Percentiles rank a stretch among this genome's conserved stretches.
Evolutionary conservation across 1,284 basidiomycete genomes (phyloP).

Genomic region (Cryptococcus floricola): DNA sequence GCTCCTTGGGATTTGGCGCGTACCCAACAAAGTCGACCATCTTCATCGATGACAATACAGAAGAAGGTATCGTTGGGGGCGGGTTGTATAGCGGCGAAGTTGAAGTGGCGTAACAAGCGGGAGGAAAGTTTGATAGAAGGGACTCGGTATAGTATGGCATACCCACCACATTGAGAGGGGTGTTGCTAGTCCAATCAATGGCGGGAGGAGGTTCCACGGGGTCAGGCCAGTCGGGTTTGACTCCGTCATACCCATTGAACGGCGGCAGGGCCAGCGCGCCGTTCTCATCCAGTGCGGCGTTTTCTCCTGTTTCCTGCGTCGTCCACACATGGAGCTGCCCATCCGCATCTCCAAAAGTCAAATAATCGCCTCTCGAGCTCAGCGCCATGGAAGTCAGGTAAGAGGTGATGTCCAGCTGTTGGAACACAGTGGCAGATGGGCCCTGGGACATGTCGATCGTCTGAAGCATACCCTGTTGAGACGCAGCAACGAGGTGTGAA

Average conservation of each 20-base stretch:
- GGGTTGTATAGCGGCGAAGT: constrained; percentile 56
- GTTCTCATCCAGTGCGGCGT: constrained; percentile 39
- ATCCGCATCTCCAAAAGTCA: constrained; percentile 88
- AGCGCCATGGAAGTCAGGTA: constrained; percentile 78
- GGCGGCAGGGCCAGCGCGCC: constrained; percentile 52
- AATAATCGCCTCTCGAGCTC: constrained; percentile 79
- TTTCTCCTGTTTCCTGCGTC: constrained; percentile 63
- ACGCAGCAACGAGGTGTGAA: constrained; percentile 73
- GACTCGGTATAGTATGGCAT: constrained; percentile 77
- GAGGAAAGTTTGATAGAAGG: constrained; percentile 73
- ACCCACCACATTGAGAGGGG: constrained; percentile 84
- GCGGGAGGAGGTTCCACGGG: constrained; percentile 63
- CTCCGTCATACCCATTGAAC: constrained; percentile 80
- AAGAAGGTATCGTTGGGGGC: constrained; percentile 68
- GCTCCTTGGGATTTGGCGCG: constrained; percentile 74
- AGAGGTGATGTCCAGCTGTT: constrained; percentile 58
- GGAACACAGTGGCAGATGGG: constrained; percentile 48
- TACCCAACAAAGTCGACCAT: constrained; percentile 85
- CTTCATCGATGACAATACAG: constrained; percentile 73
- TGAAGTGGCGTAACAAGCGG: constrained; percentile 43
- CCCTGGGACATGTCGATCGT: constrained; percentile 80
- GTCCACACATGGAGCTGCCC: constrained; percentile 82
- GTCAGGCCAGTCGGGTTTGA: constrained; percentile 81
- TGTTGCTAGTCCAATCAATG: constrained; percentile 75
- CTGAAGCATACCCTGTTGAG: constrained; percentile 82